Conservation (phyloP, 495 filamentous ascomycete genomes). For the Xylaria telfairii region DNA sequence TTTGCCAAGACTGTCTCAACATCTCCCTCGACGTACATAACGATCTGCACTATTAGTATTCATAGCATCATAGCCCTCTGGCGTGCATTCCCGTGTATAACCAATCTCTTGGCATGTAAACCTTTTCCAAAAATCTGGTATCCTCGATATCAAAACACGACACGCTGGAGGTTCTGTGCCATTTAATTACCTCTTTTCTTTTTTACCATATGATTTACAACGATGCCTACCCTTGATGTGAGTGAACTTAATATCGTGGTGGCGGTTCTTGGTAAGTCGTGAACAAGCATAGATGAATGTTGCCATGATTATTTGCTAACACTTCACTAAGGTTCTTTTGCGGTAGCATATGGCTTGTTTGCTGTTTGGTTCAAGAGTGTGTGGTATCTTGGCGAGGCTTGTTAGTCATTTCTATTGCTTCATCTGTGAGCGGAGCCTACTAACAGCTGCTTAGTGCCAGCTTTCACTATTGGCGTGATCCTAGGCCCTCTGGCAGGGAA, state of each 20-base stretch:
- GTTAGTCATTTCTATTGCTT: slow-evolving; percentile 40
- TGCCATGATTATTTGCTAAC: background rate
- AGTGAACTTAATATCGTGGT: slow-evolving; percentile 59
- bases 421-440: background rate
- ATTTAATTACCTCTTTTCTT: background rate
- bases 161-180: background rate
- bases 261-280: slow-evolving; percentile 49
- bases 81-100: slow-evolving; percentile 14
- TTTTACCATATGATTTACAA: slow-evolving; percentile 13
- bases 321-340: slow-evolving; percentile 42
- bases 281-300: background rate
- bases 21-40: slow-evolving; percentile 28
- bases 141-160: slow-evolving; percentile 3
- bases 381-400: slow-evolving; percentile 65
- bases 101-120: slow-evolving; percentile 29
- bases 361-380: slow-evolving; percentile 59
- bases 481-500: slow-evolving; percentile 58
- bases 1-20: slow-evolving; percentile 30
- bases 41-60: slow-evolving; percentile 32
- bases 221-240: slow-evolving; percentile 57
- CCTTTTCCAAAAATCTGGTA: background rate
- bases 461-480: slow-evolving; percentile 54
- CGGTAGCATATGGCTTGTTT: slow-evolving; percentile 53
- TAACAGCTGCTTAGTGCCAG: slow-evolving; percentile 48
- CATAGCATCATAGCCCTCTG: slow-evolving; percentile 20